Evolutionary conservation across 176 grass and related monocot species (phyloP).

Genomic region (Rhynchospora tenuis): DNA sequence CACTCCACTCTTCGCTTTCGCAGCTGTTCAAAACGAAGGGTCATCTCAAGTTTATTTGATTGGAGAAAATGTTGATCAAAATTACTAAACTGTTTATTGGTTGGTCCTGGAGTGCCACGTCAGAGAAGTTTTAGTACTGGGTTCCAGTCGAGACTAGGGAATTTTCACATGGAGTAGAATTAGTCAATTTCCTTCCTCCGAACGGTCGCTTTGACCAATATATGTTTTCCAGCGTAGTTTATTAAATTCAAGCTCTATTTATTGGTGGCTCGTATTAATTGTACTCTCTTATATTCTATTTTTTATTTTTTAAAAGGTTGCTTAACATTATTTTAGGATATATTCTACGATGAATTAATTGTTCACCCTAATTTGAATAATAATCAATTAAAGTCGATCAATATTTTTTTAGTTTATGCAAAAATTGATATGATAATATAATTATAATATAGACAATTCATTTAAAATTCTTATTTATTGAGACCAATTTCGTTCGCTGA

Average conservation of each 20-base stretch:
- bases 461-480: no score
- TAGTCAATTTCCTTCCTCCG: neutral
- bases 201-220: constrained; percentile 7
- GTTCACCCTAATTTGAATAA: no score
- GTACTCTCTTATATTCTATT: neutral
- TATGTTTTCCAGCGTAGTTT: neutral
- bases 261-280: neutral
- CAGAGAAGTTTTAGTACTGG: neutral
- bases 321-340: no score
- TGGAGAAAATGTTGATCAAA: neutral
- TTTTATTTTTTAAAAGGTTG: neutral
- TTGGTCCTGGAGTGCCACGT: constrained; percentile 16
- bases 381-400: no score
- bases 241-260: neutral
- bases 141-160: neutral
- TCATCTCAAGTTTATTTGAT: neutral
- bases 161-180: neutral
- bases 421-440: no score
- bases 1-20: no score
- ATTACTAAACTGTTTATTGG: neutral
- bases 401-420: no score
- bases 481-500: no score
- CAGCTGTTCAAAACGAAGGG: neutral
- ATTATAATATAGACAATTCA: no score
- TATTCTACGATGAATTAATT: no score